Base-by-base conservation (phyloP, 164 flowering plant genomes). In the Tinospora cordifolia region DNA sequence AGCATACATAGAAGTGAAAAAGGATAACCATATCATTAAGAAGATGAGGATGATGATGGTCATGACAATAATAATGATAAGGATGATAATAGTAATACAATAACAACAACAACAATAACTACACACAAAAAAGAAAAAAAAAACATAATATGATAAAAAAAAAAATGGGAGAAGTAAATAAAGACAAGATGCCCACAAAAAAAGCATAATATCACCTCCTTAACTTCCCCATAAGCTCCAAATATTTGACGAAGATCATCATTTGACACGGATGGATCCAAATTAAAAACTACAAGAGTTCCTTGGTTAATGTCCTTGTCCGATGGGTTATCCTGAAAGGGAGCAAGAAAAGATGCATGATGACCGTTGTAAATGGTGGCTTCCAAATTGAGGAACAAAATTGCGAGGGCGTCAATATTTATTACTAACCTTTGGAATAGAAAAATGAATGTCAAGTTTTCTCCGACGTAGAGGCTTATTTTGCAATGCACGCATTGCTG, bases 241-340 rank as follows among this genome's bases (percentile, higher is more conserved):
- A 93, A 91, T 71, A 90, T 91, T 69, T 83, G 85, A 68, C 87
- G 87, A 46, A 93, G 89, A 54, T 88, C 94, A 62, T 93, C 98
- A 83, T 90, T 93, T 65, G 98, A 85, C 76, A 93, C 91, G 57
- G 96, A 88, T 47, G 94, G 86, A 81, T 93, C 98, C 86, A 93
- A 81, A 78, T 93, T 93, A 75, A 93, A 93, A 25, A 86, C 97
- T 47, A 93, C 97, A 70, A 93, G 79, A 74, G 98, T 93, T 74
- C 98, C 98, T 78, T 93, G 98, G 73, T 93, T 93, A 25, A 93
- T 79, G 85, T 93, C 98, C 81, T 91, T 93, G 62, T 93, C 98
- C 2, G 98, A 93, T 39, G 98, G 97, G 77, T 93, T 93, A 76
- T 93, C 97, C 98, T 93, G 80, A 19, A 47, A 71, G 54, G 10